phyloP scores from a whole-genome alignment of 495 filamentous ascomycete species.

The Peziza echinospora region DNA sequence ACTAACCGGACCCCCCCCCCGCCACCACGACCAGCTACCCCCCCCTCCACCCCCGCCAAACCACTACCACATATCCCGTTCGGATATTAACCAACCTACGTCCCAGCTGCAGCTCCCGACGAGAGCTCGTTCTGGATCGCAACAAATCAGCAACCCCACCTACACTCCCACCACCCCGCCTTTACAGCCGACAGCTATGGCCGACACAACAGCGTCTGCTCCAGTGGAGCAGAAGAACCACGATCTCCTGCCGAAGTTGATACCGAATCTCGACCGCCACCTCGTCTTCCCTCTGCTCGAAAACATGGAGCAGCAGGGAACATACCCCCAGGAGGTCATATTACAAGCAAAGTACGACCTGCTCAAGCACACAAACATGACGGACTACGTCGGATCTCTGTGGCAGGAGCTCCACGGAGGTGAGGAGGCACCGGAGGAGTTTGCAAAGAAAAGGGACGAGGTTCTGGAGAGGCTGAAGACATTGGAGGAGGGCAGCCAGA shows the following conservation, averaged over 20 bases:
- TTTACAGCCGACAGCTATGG: slow-evolving; percentile 29
- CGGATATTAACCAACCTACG: not conserved
- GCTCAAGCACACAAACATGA: slow-evolving; percentile 92
- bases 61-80: not conserved
- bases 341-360: slow-evolving; percentile 72
- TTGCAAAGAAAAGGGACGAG: slow-evolving; percentile 65
- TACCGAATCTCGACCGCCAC: slow-evolving; percentile 85
- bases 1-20: too few species aligned
- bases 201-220: slow-evolving; percentile 36
- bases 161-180: slow-evolving; percentile 23
- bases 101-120: not conserved
- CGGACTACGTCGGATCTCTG: slow-evolving; percentile 77
- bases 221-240: slow-evolving; percentile 38
- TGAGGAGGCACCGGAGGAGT: slow-evolving; percentile 60
- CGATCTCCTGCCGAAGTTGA: slow-evolving; percentile 72
- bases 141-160: slow-evolving; percentile 23
- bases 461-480: slow-evolving; percentile 60
- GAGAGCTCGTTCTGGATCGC: too few species aligned
- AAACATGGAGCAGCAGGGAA: slow-evolving; percentile 41
- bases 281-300: slow-evolving; percentile 85
- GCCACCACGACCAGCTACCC: too few species aligned
- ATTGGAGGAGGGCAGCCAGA: slow-evolving; percentile 62
- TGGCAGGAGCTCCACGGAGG: slow-evolving; percentile 69
- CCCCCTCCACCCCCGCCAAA: not conserved
- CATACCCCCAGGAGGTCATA: slow-evolving; percentile 41